These are phyloP conservation scores for Rasamsonia emersonii DNA, from an alignment of 2,329 filamentous ascomycete genomes.

Conservation along the genomic window DNA sequence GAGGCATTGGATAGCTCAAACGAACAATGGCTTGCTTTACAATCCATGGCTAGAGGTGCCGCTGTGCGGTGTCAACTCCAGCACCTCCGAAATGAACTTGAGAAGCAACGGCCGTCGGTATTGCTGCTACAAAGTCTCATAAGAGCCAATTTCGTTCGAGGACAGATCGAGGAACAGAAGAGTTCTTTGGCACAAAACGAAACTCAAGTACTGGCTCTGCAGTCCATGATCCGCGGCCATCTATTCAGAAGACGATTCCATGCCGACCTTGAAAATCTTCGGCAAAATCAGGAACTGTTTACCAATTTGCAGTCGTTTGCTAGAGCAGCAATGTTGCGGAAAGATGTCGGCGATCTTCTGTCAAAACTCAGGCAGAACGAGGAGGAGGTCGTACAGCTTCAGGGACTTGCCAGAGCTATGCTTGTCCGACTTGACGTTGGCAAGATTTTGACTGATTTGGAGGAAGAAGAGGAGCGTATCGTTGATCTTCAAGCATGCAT, in stretches of 20 bases:
- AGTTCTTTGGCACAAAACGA: constrained; percentile 38
- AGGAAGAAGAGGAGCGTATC: constrained; percentile 72
- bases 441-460: constrained; percentile 64
- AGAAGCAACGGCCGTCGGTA: constrained; percentile 19
- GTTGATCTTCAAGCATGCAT: constrained; percentile 65
- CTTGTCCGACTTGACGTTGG: constrained; percentile 67
- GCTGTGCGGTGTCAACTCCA: constrained; percentile 19
- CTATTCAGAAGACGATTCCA: constrained; percentile 25
- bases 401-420: constrained; percentile 70
- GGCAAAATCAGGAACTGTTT: constrained; percentile 22
- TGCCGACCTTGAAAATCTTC: constrained; percentile 21
- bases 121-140: constrained; percentile 25
- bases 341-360: constrained; percentile 45
- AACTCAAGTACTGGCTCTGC: constrained; percentile 38
- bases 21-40: constrained; percentile 34
- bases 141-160: constrained; percentile 24
- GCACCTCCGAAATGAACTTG: constrained; percentile 21
- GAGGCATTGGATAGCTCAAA: constrained; percentile 34
- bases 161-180: constrained; percentile 21
- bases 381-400: constrained; percentile 59
- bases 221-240: constrained; percentile 42
- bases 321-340: constrained; percentile 33
- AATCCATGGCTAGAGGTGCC: constrained; percentile 38
- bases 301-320: constrained; percentile 31
- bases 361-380: constrained; percentile 62